Percentiles rank a stretch among this genome's conserved stretches.
These are phyloP conservation scores for Aspergillus fijiensis DNA, from an alignment of 2,329 filamentous ascomycete species.

Conservation along the genomic window DNA sequence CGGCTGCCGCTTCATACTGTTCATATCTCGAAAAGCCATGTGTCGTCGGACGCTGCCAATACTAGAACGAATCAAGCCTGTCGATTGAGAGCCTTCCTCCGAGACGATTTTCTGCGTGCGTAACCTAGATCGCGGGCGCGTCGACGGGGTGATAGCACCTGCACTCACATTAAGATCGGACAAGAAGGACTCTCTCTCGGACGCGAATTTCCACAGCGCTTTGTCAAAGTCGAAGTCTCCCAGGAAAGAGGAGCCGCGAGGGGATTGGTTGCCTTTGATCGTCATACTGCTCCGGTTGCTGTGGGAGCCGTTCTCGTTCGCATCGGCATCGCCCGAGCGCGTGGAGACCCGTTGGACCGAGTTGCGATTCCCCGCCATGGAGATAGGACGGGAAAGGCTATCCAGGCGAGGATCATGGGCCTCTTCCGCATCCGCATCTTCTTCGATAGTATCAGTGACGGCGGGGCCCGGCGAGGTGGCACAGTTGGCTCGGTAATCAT, in stretches of 20 bases:
- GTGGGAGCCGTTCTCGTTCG: constrained; percentile 46
- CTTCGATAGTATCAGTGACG: constrained; percentile 60
- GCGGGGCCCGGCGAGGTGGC: constrained; percentile 38
- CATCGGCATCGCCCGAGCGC: constrained; percentile 51
- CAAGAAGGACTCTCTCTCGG: constrained; percentile 89
- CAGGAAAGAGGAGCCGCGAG: constrained; percentile 43
- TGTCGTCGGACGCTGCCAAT: constrained; percentile 87
- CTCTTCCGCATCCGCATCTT: constrained; percentile 58
- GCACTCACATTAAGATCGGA: constrained; percentile 88
- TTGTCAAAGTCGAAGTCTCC: constrained; percentile 90
- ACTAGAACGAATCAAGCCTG: constrained; percentile 54
- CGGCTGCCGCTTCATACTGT: constrained; percentile 84
- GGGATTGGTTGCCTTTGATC: constrained; percentile 48
- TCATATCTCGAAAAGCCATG: constrained; percentile 93
- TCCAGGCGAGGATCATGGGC: constrained; percentile 36
- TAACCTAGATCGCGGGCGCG: constrained; percentile 71
- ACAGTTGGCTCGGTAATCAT: constrained; percentile 42
- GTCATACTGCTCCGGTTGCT: constrained; percentile 67
- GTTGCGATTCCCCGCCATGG: constrained; percentile 33
- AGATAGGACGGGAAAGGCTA: constrained; percentile 43
- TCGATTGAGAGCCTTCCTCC: constrained; percentile 60
- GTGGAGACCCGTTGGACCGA: constrained; percentile 48
- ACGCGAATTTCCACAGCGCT: constrained; percentile 88
- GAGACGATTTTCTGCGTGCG: constrained; percentile 78
- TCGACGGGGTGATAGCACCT: constrained; percentile 68